A percentile compares a stretch with the other conserved stretches of the same genome.
phyloP scores from a whole-genome alignment of 2,329 filamentous ascomycete species.

The Penicillium digitatum region DNA sequence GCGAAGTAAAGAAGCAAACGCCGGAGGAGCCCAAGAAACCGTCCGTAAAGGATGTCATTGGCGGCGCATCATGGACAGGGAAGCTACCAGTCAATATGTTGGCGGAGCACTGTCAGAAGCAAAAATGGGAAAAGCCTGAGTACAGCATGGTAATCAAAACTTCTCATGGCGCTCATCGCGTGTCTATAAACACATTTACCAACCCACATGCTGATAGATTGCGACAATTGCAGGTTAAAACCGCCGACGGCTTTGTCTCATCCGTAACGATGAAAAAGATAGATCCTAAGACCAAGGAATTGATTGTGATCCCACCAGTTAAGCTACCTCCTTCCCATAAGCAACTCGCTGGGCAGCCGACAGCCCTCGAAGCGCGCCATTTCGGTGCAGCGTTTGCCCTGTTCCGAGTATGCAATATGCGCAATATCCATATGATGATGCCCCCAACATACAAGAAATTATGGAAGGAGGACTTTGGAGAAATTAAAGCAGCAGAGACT shows the following conservation, averaged over 20 bases:
- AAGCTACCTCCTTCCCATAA: constrained; percentile 73
- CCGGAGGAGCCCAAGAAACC: constrained; percentile 55
- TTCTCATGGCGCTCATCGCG: background rate
- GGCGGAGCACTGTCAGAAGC: constrained; percentile 90
- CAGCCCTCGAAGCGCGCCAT: constrained; percentile 84
- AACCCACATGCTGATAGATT: constrained; percentile 15
- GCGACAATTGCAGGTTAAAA: constrained; percentile 53
- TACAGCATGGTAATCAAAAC: constrained; percentile 65
- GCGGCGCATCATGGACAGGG: constrained; percentile 93
- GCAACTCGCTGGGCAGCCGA: constrained; percentile 69
- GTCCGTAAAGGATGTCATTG: constrained; percentile 72
- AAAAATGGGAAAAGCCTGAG: constrained; percentile 91
- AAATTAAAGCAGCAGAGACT: constrained; percentile 74
- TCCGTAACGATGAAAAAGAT: constrained; percentile 70
- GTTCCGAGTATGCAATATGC: constrained; percentile 89
- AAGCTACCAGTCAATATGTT: constrained; percentile 92
- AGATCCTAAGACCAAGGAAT: constrained; percentile 79
- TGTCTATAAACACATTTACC: background rate
- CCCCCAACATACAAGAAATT: constrained; percentile 84
- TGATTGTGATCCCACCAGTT: constrained; percentile 72
- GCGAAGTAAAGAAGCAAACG: constrained; percentile 31
- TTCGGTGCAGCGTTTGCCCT: constrained; percentile 89
- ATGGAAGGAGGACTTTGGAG: constrained; percentile 84
- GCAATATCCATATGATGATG: constrained; percentile 90
- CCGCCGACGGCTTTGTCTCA: constrained; percentile 69